Percentiles rank a stretch among this genome's conserved stretches.
Evolutionary conservation across 345 rosid genomes (phyloP).

Genomic region (Pelargonium nanum): DNA sequence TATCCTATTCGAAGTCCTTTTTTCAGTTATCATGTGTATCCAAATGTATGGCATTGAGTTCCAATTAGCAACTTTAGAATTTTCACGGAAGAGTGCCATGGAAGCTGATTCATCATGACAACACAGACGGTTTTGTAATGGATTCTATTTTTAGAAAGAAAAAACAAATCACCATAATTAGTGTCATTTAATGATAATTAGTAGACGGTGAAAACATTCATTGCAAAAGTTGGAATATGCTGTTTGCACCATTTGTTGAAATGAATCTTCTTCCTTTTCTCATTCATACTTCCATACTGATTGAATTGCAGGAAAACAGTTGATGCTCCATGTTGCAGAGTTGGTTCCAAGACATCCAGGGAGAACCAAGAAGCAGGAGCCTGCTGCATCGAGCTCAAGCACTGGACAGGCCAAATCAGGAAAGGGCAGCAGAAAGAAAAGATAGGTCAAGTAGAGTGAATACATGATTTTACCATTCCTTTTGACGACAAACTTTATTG

Average conservation of each 20-base stretch:
- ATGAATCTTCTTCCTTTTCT: not conserved
- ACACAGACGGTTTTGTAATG: too few relatives aligned
- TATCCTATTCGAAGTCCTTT: too few relatives aligned
- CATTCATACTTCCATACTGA: not conserved
- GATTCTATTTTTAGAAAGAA: too few relatives aligned
- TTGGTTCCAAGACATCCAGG: slow-evolving; percentile 85
- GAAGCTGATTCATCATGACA: too few relatives aligned
- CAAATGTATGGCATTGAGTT: too few relatives aligned
- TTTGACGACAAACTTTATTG: too few relatives aligned
- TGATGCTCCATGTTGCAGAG: slow-evolving; percentile 82
- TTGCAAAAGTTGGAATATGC: not conserved
- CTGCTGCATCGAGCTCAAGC: slow-evolving; percentile 38
- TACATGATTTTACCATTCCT: not conserved
- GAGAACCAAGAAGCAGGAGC: slow-evolving; percentile 72
- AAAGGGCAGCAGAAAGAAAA: slow-evolving; percentile 78
- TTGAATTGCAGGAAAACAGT: slow-evolving; percentile 50
- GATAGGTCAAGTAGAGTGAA: slow-evolving; percentile 22
- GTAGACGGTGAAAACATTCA: too few relatives aligned
- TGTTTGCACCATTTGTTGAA: not conserved
- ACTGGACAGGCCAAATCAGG: slow-evolving; percentile 56
- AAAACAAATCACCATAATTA: too few relatives aligned
- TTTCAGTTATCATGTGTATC: too few relatives aligned
- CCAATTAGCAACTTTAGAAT: not conserved
- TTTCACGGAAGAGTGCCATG: too few relatives aligned
- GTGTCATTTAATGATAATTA: too few relatives aligned